Conservation (phyloP, 495 filamentous ascomycete genomes). For the Neurospora sp. region DNA sequence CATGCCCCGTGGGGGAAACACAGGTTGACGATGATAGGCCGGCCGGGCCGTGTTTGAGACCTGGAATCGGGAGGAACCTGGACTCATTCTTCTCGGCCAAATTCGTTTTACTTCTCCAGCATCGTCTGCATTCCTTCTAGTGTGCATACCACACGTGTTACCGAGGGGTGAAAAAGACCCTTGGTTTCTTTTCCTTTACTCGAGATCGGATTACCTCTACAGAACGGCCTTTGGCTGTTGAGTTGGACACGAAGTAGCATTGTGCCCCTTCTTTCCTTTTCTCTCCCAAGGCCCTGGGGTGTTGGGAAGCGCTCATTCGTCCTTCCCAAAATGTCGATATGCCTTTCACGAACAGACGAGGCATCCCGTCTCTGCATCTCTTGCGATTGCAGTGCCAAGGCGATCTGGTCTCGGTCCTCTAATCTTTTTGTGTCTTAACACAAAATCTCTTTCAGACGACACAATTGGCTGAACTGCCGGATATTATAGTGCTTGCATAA, state of each 20-base stretch:
- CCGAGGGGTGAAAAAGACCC: background rate
- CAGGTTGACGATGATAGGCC: background rate
- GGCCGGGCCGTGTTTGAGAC: background rate
- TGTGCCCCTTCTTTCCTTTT: background rate
- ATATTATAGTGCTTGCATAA: background rate
- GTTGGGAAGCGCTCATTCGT: background rate
- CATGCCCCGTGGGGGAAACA: background rate
- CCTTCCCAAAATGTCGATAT: background rate
- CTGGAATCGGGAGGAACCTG: background rate
- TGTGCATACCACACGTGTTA: background rate
- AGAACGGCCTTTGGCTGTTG: background rate
- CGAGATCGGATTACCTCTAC: background rate
- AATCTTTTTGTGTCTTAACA: background rate
- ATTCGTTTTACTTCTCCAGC: background rate
- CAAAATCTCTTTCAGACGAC: background rate
- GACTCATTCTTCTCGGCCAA: background rate
- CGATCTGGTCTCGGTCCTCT: background rate
- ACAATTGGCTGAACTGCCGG: background rate
- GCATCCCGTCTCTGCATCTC: background rate
- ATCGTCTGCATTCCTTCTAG: background rate
- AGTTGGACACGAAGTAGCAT: background rate
- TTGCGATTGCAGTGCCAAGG: background rate
- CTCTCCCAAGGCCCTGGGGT: background rate
- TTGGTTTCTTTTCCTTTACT: background rate
- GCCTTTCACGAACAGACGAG: background rate